Base-by-base conservation (phyloP, 2,329 filamentous ascomycete genomes). In the Fusarium goolgardi region DNA sequence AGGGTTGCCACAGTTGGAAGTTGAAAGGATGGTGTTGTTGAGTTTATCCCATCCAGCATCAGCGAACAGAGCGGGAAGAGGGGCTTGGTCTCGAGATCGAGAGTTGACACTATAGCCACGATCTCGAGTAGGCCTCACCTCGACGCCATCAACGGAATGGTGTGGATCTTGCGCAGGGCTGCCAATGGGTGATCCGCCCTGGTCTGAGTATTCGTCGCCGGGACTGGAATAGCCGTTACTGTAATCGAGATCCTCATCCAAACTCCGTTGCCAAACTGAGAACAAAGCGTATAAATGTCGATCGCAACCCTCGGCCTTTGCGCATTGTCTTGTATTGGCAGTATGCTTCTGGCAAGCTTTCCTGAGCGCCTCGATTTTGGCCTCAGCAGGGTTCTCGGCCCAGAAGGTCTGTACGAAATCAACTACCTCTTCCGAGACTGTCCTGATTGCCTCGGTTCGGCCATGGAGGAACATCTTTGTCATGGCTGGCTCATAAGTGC, bases 1-100 rank as follows among this genome's bases (percentile, higher is more conserved):
- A 0, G 96, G 96, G 79, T 98, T 99, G 61, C 96, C 96, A 79
- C 96, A 99, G 83, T 99, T 99, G n/a, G 94, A 97, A 0, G 96
- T 98, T 9, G 93, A 97, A 39, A 99, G 83, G 68, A 98, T 93
- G 11, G 95, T 98, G 67, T 88, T 96, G 82, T 98, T 98, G 69
- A 97, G 87, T 77, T 92, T 94, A 79, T 98, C 95, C 94, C 94
- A 99, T 47, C 95, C 96, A 2, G 86, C 73, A 75, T 99, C 96
- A 47, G 90, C 89, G 78, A 98, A 99, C 58, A 99, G 85, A 8
- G 90, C 82, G 0, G 96, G 96, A 73, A 95, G 85, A 59, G 82
- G 75, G 75, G 84, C 75, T 73, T 83, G 57, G 73, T 81, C 78
- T 35, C 78, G 76, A 35, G 82, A 81, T 58, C 84, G 81, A 43